Percentiles rank a stretch among this genome's conserved stretches.
Conservation (phyloP, 352 stramenopile species). For the Pythium dissimile region DNA sequence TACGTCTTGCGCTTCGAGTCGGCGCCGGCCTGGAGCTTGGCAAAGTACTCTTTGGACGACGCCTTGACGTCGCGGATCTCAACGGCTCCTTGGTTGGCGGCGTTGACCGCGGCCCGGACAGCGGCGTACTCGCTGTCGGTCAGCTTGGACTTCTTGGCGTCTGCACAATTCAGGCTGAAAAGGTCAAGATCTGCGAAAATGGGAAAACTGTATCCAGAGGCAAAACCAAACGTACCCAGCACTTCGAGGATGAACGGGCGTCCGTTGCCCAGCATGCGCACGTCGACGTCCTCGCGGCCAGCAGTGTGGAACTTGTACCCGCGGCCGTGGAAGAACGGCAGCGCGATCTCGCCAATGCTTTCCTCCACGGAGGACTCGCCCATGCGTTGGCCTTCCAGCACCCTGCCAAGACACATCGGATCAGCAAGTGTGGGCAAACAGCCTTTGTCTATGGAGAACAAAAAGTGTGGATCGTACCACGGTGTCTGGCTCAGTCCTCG, state of each 20-base stretch:
- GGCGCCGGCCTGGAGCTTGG: constrained; percentile 66
- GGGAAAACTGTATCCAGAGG: too few species aligned
- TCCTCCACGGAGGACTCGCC: constrained; percentile 90
- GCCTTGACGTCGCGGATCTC: constrained; percentile 77
- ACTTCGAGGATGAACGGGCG: constrained; percentile 91
- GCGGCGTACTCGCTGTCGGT: constrained; percentile 40
- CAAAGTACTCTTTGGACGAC: constrained; percentile 81
- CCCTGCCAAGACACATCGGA: constrained; percentile 16
- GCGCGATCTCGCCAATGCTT: constrained; percentile 70
- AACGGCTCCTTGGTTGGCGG: constrained; percentile 66
- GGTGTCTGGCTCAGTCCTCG: constrained; percentile 89
- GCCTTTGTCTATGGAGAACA: too few species aligned
- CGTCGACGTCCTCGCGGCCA: constrained; percentile 96
- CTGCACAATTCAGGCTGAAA: constrained; percentile 19
- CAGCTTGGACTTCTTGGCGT: constrained; percentile 77
- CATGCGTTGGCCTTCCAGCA: constrained; percentile 83
- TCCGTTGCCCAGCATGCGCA: constrained; percentile 95
- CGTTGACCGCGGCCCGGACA: constrained; percentile 65
- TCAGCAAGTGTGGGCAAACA: too few species aligned
- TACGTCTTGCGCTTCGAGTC: constrained; percentile 90
- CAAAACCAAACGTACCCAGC: constrained; percentile 41
- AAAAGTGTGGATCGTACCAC: constrained; percentile 57
- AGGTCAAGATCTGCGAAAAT: too few species aligned
- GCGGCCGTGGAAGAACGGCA: constrained; percentile 58
- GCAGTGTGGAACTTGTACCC: constrained; percentile 96